Base-by-base conservation (phyloP, 257 asterid species). In the Rauvolfia tetraphylla region DNA sequence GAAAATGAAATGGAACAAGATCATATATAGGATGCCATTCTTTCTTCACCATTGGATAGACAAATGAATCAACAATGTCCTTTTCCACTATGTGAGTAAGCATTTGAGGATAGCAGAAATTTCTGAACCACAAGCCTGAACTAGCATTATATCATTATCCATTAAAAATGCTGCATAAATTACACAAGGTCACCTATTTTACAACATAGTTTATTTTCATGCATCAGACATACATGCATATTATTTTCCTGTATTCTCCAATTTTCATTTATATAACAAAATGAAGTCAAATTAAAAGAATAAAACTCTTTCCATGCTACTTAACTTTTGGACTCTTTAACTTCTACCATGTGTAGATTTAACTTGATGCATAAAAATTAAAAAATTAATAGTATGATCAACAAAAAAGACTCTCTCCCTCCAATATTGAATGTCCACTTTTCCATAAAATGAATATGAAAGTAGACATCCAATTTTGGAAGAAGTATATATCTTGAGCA, bases 1-100 rank as follows among this genome's bases (percentile, higher is more conserved):
- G 58, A 75, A 78, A 59, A 46, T 58, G 71, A 68, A 79, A 79
- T 75, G 51, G 71, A 73, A 77, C 51, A 79, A 44, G 23, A 48
- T 38, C 69, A 0, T 33, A 8, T 41, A 53, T 46, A 9, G 54
- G 25, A 68, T 6, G 13, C 9, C 4, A 9, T 20, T 67, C 72
- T 67, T 41, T 38, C 51, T 67, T 38, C 29, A 13, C 25, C 17
- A 1, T 2, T 49, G 2, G 20, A 49, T 49, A 31, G 42, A 22
- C 31, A 74, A 61, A 75, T 15, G 54, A 63, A 78, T 51, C 79
- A 76, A 34, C 22, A 11, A 59, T 42, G 18, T 22, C 63, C 10
- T 49, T 39, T 14, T 2, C 61, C 31, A 56, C 63, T 20, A 31
- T 13, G 7, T 18, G 12, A 34, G 44, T 25, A 63, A 33, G 13